phyloP scores from a whole-genome alignment of 305 asterid species.

The Fraxinus latifolia region DNA sequence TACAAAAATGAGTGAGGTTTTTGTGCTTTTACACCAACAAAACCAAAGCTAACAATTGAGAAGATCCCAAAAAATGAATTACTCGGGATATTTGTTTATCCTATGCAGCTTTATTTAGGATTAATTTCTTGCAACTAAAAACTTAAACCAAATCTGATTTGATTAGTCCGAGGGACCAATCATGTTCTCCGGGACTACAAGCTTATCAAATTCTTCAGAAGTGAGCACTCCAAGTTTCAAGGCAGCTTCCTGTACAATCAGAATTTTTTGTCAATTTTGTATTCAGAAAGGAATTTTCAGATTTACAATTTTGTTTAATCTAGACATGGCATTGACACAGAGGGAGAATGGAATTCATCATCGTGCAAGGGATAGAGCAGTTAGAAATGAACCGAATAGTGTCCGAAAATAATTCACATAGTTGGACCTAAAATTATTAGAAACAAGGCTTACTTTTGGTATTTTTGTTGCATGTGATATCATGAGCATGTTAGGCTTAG shows the following conservation, averaged over 20 bases:
- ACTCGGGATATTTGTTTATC: neutral
- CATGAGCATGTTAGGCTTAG: neutral
- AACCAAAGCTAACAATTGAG: neutral
- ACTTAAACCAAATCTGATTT: neutral
- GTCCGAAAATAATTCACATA: neutral
- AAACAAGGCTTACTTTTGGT: neutral
- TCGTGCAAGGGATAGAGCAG: neutral
- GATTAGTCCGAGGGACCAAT: constrained; percentile 57
- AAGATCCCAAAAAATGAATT: neutral
- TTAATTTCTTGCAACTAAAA: neutral
- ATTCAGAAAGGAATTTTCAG: neutral
- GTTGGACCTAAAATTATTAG: neutral
- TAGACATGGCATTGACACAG: neutral
- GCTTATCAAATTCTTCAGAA: constrained; percentile 68
- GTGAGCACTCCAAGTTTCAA: constrained; percentile 69
- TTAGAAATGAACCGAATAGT: neutral
- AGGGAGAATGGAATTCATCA: neutral
- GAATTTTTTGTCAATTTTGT: constrained; percentile 12
- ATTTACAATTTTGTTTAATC: neutral
- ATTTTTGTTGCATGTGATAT: neutral
- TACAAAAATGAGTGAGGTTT: neutral
- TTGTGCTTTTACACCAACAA: neutral
- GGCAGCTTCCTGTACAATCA: constrained; percentile 69
- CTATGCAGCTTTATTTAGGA: neutral
- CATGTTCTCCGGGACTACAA: constrained; percentile 88